Conservation (phyloP, 176 grass and related monocot species). For the Triticum aestivum region DNA sequence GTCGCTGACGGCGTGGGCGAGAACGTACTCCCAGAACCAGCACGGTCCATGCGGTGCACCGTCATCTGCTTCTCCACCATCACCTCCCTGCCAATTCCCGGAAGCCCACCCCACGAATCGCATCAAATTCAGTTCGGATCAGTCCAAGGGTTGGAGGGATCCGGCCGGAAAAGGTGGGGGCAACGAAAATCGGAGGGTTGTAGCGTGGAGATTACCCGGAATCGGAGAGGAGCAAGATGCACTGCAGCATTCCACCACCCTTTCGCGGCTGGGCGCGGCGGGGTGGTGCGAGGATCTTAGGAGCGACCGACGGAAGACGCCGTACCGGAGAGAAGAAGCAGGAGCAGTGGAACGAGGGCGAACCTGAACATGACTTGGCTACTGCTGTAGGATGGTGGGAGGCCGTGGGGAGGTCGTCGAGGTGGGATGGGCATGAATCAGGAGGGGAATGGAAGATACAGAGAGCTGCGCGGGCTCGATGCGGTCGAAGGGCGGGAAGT, state of each 20-base stretch:
- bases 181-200: not conserved
- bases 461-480: too few species aligned
- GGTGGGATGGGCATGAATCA: too few species aligned
- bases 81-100: conserved; percentile 57
- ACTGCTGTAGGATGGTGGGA: too few species aligned
- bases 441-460: too few species aligned
- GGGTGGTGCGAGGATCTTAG: conserved; percentile 3
- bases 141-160: not conserved
- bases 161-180: not conserved
- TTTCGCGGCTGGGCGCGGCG: not conserved
- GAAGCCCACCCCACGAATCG: not conserved
- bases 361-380: not conserved
- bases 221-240: conserved; percentile 84
- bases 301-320: not conserved
- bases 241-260: conserved; percentile 61
- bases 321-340: not conserved
- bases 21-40: conserved; percentile 90
- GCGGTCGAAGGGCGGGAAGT: too few species aligned
- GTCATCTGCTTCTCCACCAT: conserved; percentile 97
- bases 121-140: conserved; percentile 7
- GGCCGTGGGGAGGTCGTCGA: too few species aligned
- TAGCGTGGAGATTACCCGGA: conserved; percentile 47
- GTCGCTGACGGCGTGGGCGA: conserved; percentile 59
- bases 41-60: conserved; percentile 75
- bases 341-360: not conserved